These are phyloP conservation scores for Candida sojae DNA, from an alignment of 1,139 yeast genomes.

Conservation along the genomic window DNA sequence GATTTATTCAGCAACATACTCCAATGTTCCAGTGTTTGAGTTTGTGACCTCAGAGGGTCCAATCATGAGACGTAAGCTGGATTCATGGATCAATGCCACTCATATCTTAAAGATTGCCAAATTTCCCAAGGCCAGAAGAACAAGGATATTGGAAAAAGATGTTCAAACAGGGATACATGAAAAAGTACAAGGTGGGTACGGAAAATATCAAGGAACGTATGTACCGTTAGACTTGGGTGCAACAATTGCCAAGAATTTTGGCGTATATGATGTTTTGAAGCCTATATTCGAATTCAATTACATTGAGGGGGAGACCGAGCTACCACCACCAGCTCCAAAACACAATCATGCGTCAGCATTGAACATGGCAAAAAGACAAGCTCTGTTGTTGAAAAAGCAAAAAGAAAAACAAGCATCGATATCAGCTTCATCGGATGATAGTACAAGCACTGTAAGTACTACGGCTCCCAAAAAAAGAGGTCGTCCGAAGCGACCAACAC, in stretches of 20 bases:
- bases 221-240: constrained; percentile 71
- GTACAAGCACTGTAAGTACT: constrained; percentile 17
- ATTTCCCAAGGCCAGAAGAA: constrained; percentile 81
- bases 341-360: constrained; percentile 72
- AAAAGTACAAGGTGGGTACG: constrained; percentile 94
- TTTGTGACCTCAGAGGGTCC: constrained; percentile 70
- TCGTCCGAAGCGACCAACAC: constrained; percentile 42
- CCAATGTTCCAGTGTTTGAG: constrained; percentile 78
- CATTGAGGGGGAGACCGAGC: constrained; percentile 54
- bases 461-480: constrained; percentile 45
- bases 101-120: constrained; percentile 88
- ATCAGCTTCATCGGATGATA: constrained; percentile 10
- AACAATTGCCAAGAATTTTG: constrained; percentile 69
- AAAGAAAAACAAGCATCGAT: constrained; percentile 8
- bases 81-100: constrained; percentile 89
- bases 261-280: constrained; percentile 62
- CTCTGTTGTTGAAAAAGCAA: constrained; percentile 14
- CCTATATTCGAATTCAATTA: constrained; percentile 70
- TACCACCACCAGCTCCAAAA: constrained; percentile 85
- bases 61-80: constrained; percentile 78
- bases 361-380: constrained; percentile 48
- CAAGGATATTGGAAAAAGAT: constrained; percentile 83
- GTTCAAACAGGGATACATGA: constrained; percentile 86
- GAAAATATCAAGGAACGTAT: constrained; percentile 96
- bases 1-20: constrained; percentile 77